Evolutionary conservation across 2,329 filamentous ascomycete species (phyloP).

Genomic region (Triangularia verruculosa): DNA sequence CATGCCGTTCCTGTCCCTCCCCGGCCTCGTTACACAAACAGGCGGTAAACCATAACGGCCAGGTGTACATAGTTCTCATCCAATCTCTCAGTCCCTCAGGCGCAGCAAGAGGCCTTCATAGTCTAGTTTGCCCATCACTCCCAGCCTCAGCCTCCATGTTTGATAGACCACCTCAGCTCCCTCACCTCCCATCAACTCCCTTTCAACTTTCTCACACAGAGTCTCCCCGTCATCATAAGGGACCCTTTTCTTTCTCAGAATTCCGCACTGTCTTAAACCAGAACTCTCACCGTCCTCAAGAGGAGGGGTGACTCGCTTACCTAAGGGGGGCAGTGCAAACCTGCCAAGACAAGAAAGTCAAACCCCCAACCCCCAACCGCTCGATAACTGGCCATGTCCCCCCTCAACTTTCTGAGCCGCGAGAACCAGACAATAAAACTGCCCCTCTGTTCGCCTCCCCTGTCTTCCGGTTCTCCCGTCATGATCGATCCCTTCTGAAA

Average conservation of each 20-base stretch:
- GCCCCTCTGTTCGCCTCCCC: not conserved
- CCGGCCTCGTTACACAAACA: not conserved
- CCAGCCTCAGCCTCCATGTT: not conserved
- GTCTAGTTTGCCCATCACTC: not conserved
- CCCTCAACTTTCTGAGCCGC: not conserved
- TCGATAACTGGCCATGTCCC: not conserved
- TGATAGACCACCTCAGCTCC: not conserved
- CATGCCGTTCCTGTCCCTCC: not conserved
- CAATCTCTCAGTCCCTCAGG: not conserved
- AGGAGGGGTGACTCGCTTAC: not conserved
- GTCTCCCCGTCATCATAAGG: too few species aligned
- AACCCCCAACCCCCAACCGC: too few species aligned
- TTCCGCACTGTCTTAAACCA: not conserved
- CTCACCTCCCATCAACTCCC: not conserved
- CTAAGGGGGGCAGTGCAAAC: conserved; percentile 20
- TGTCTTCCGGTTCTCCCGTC: not conserved
- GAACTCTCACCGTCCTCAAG: not conserved
- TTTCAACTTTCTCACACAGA: not conserved
- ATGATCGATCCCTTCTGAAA: not conserved
- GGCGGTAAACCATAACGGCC: not conserved
- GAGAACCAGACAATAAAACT: not conserved
- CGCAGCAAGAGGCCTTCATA: not conserved
- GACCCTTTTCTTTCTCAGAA: not conserved
- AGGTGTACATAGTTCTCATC: not conserved
- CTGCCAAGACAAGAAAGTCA: conserved; percentile 17